Evolutionary conservation across 2,329 filamentous ascomycete species (phyloP), one percentile per base, ranked within the genome.

Genomic region (Chrysosporium keratinophilum): DNA sequence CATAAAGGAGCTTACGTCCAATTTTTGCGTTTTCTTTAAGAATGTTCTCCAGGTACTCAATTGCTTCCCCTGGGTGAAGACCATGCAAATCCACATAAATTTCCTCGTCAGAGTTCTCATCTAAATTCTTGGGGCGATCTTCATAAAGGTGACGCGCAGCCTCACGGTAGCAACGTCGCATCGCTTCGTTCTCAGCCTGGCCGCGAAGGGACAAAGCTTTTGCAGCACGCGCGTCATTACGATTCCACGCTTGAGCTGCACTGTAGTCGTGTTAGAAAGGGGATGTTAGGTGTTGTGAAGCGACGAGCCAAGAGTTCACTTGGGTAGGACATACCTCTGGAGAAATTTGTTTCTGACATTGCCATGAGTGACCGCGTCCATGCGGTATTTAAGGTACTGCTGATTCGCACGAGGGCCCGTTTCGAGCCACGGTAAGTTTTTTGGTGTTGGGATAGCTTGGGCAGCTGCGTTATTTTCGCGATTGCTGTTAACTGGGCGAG

Each of bases 211-310:
- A 95, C 48, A 97, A 79, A 33, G 91, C 91, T 74, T 97, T 97
- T 57, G 93, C 93, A 15, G 93, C 91, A 58, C 93, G 84, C 40
- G 93, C 91, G 68, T 98, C 93, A 64, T 96, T 97, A 55, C 93
- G 86, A 67, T 97, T 96, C 91, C 93, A 98, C 19, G 93, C 93
- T 77, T 97, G 91, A 7, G 91, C 91, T 60, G 93, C 93, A 69
- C 90, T 94, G 58, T 41, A 56, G 42, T 54, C 4, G n/a, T 7
- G 31, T 54, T 20, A 42, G 37, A 41, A 3, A n/a, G 28, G 48
- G 17, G 48, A 45, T 11, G 14, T 5, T 47, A 6, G 17, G 15
- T 12, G 19, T 19, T 9, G 7, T 12, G 15, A 6, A 33, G 34
- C 14, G 17, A 20, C 3, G 23, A 12, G 6, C 6, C 41, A 47